Conservation (phyloP, 768 basidiomycete species). For the Tubosaeta brunneosetosa region DNA sequence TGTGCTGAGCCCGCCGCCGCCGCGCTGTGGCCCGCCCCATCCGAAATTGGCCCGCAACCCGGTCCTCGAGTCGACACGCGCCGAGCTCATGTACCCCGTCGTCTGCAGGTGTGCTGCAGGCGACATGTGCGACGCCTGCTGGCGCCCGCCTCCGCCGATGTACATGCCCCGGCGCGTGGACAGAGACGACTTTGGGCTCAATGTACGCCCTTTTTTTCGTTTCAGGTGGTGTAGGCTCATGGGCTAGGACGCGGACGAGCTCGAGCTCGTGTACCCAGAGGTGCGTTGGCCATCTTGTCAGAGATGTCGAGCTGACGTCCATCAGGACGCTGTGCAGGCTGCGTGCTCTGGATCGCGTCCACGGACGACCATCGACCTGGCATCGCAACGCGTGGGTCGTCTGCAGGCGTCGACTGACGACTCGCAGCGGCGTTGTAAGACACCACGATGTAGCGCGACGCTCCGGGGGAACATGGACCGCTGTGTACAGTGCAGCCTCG, state of each 20-base stretch:
- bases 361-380: too few species aligned
- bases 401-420: not conserved
- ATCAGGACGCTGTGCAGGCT: conserved; percentile 8
- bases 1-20: conserved; percentile 7
- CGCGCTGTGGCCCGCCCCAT: not conserved
- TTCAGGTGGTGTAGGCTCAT: not conserved
- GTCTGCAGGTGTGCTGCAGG: not conserved
- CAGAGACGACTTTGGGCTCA: conserved; percentile 11
- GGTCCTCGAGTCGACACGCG: not conserved
- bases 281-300: not conserved
- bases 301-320: not conserved
- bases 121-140: conserved; percentile 15
- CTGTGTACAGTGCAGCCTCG: conserved; percentile 17
- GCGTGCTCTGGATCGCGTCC: not conserved
- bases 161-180: not conserved
- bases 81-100: not conserved
- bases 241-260: not conserved
- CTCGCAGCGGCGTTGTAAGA: conserved; percentile 15
- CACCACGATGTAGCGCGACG: conserved; percentile 11
- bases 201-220: conserved; percentile 9
- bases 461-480: conserved; percentile 10
- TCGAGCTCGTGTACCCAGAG: conserved; percentile 17
- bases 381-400: too few species aligned
- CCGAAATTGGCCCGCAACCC: not conserved
- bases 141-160: not conserved